Conservation (phyloP, 768 basidiomycete genomes). For the Panus rudis region DNA sequence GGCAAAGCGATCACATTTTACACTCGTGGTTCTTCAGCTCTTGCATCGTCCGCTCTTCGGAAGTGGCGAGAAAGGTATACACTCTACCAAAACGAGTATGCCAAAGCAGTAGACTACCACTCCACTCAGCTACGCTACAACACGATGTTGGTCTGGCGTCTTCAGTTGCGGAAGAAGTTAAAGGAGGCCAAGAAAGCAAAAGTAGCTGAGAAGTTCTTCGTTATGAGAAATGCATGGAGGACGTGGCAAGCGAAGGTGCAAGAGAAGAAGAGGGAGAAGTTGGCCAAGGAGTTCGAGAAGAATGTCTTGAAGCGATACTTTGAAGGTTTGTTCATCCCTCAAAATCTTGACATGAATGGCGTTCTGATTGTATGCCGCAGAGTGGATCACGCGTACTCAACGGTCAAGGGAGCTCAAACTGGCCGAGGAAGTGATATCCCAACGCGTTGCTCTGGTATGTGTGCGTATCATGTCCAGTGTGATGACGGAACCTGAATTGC, state of each 20-base stretch:
- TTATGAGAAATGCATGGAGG: slow-evolving; percentile 40
- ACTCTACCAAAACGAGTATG: slow-evolving; percentile 38
- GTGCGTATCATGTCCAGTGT: slow-evolving; percentile 1
- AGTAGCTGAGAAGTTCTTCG: slow-evolving; percentile 44
- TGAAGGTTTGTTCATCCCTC: slow-evolving; percentile 21
- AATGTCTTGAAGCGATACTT: slow-evolving; percentile 30
- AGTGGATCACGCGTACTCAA: slow-evolving; percentile 38
- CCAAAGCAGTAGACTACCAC: slow-evolving; percentile 46
- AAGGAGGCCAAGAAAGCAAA: slow-evolving; percentile 49
- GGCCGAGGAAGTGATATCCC: slow-evolving; percentile 37
- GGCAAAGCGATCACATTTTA: slow-evolving; percentile 46
- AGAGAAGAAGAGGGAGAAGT: slow-evolving; percentile 37
- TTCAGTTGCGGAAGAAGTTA: slow-evolving; percentile 41
- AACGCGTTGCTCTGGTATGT: slow-evolving; percentile 35
- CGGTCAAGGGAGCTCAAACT: slow-evolving; percentile 33
- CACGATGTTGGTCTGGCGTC: slow-evolving; percentile 48
- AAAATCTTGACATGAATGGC: neutral
- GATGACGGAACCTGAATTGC: neutral
- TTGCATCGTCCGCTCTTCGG: slow-evolving; percentile 29
- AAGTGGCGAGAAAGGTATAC: slow-evolving; percentile 39
- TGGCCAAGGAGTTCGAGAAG: slow-evolving; percentile 37
- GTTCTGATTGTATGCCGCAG: slow-evolving; percentile 23
- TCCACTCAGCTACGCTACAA: slow-evolving; percentile 32
- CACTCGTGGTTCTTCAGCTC: slow-evolving; percentile 35
- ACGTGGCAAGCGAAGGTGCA: slow-evolving; percentile 41